Percentiles rank a stretch among this genome's conserved stretches.
These are phyloP conservation scores for Parascedosporium putredinis DNA, from an alignment of 2,329 filamentous ascomycete genomes.

Conservation along the genomic window DNA sequence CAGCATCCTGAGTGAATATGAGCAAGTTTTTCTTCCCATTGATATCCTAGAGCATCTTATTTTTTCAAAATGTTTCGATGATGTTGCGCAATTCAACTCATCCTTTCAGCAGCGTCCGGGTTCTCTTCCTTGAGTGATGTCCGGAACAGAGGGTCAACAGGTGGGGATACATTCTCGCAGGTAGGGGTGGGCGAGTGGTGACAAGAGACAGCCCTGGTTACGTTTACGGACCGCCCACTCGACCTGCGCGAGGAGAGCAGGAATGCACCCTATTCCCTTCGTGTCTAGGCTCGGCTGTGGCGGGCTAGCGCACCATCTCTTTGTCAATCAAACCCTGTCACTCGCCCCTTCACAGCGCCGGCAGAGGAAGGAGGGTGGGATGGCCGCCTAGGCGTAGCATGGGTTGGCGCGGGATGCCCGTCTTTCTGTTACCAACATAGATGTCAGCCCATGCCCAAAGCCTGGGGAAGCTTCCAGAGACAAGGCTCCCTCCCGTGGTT, in stretches of 20 bases:
- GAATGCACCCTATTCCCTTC: not conserved
- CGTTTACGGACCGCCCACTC: too few species aligned
- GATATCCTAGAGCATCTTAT: not conserved
- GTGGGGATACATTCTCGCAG: too few species aligned
- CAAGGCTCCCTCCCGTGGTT: not conserved
- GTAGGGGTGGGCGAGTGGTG: too few species aligned
- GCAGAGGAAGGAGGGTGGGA: not conserved
- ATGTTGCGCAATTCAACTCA: too few species aligned
- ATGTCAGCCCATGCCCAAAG: not conserved
- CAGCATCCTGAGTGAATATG: constrained; percentile 6
- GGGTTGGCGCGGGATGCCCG: not conserved
- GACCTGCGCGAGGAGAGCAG: not conserved
- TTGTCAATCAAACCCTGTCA: not conserved
- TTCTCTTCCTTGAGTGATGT: too few species aligned
- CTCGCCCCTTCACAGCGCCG: not conserved
- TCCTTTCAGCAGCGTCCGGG: too few species aligned
- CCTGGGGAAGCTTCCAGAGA: not conserved
- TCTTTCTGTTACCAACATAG: not conserved
- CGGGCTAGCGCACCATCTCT: not conserved
- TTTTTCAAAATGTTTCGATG: not conserved
- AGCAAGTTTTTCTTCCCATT: constrained; percentile 3
- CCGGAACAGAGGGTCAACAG: too few species aligned
- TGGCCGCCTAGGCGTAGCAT: not conserved
- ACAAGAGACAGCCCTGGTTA: too few species aligned
- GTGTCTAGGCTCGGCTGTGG: not conserved